Conservation (phyloP, 352 stramenopile species). For the Phytopythium sindhum region DNA sequence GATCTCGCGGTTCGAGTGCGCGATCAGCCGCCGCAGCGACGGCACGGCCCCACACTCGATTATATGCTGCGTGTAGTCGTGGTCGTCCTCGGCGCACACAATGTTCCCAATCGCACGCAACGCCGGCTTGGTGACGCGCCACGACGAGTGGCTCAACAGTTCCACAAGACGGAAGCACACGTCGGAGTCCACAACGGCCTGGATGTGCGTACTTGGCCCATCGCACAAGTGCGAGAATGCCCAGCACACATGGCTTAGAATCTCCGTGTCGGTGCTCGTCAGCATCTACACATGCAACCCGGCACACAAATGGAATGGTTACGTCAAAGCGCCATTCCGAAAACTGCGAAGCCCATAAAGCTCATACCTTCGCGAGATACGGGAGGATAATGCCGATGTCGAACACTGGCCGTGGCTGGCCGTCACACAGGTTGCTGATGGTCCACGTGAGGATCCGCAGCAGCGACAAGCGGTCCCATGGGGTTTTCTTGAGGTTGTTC, state of each 20-base stretch:
- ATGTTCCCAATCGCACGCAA: conserved; percentile 98
- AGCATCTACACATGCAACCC: conserved; percentile 79
- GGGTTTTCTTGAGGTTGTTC: conserved; percentile 86
- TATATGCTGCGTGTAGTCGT: conserved; percentile 93
- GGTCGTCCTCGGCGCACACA: conserved; percentile 96
- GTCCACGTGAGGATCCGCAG: conserved; percentile 92
- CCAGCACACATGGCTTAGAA: conserved; percentile 94
- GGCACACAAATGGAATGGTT: conserved; percentile 9
- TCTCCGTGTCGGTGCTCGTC: conserved; percentile 92
- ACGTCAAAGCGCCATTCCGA: neutral
- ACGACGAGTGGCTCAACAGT: conserved; percentile 90
- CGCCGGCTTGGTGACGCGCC: conserved; percentile 96
- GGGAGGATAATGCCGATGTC: conserved; percentile 88
- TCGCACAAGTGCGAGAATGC: conserved; percentile 97
- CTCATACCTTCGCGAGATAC: conserved; percentile 63
- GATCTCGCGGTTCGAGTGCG: conserved; percentile 96
- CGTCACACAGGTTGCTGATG: conserved; percentile 92
- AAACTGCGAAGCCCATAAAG: neutral
- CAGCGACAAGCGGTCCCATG: conserved; percentile 78
- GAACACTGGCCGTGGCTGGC: conserved; percentile 86
- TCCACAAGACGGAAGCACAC: conserved; percentile 92
- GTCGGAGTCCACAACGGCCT: conserved; percentile 91
- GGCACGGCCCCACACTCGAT: conserved; percentile 96
- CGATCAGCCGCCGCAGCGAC: conserved; percentile 92
- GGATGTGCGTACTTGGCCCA: conserved; percentile 95